A percentile compares a stretch with the other conserved stretches of the same genome.
phyloP scores from a whole-genome alignment of 495 filamentous ascomycete genomes.

The Daldinia concentrica region DNA sequence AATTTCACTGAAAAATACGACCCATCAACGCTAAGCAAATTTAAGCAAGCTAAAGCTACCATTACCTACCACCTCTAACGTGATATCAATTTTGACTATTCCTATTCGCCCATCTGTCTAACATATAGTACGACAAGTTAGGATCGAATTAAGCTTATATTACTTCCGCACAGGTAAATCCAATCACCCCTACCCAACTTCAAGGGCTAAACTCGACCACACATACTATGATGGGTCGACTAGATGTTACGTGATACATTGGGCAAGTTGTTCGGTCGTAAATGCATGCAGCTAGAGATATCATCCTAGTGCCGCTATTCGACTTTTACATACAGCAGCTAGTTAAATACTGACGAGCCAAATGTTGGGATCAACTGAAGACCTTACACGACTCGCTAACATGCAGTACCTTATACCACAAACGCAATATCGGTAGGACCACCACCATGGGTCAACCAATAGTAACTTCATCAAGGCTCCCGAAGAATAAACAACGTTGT shows the following conservation, averaged over 20 bases:
- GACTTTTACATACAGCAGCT: too few relatives aligned
- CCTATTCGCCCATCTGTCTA: neutral
- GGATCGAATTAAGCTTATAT: conserved; percentile 27
- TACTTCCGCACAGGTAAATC: neutral
- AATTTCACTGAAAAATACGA: too few relatives aligned
- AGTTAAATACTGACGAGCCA: neutral
- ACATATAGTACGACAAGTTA: neutral
- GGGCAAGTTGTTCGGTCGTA: neutral
- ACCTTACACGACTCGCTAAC: neutral
- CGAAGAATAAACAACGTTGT: neutral
- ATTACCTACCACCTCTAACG: neutral
- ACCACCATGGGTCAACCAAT: too few relatives aligned
- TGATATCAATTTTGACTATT: neutral
- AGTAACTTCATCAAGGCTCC: neutral
- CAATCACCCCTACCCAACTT: neutral
- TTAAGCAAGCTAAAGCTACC: neutral
- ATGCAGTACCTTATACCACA: neutral
- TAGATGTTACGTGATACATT: neutral
- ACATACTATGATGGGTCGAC: neutral
- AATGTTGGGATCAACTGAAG: neutral
- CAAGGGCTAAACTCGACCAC: neutral
- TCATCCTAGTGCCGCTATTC: too few relatives aligned
- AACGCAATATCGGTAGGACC: neutral
- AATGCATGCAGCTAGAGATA: neutral
- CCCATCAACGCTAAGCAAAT: too few relatives aligned